A percentile compares a stretch with the other conserved stretches of the same genome.
Conservation (phyloP, 1,284 basidiomycete species). For the Albatrellus sp. region DNA sequence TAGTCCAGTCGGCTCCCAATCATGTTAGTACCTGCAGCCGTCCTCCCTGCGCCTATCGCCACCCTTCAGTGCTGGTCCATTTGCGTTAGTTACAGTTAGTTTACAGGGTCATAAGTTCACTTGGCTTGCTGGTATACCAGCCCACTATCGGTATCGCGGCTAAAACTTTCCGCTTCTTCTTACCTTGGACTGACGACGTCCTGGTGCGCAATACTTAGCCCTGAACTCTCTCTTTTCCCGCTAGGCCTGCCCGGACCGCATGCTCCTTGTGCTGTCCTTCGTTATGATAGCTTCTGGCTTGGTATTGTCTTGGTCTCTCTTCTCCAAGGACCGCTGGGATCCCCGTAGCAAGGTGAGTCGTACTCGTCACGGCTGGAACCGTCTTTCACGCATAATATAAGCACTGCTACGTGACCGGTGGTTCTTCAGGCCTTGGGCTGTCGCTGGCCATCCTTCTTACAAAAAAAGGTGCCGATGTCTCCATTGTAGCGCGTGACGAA, state of each 20-base stretch:
- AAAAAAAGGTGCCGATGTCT: not conserved
- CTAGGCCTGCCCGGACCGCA: not conserved
- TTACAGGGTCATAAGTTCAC: too few relatives aligned
- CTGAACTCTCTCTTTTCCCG: too few relatives aligned
- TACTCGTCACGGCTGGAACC: not conserved
- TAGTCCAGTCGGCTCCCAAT: too few relatives aligned
- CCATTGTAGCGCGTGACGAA: not conserved
- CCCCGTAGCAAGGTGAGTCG: not conserved
- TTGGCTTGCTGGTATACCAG: too few relatives aligned
- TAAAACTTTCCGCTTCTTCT: too few relatives aligned
- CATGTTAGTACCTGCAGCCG: too few relatives aligned
- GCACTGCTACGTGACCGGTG: constrained; percentile 1
- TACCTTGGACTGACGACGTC: too few relatives aligned
- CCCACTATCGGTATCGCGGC: too few relatives aligned
- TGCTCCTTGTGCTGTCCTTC: not conserved
- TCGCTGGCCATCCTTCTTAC: not conserved
- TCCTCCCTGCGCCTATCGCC: too few relatives aligned
- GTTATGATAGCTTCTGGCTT: not conserved
- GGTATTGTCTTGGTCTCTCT: not conserved
- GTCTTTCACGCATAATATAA: not conserved
- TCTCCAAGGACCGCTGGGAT: not conserved
- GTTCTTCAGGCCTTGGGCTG: not conserved
- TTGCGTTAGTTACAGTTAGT: too few relatives aligned
- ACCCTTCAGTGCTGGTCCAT: too few relatives aligned
- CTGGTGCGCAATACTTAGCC: too few relatives aligned